Evolutionary conservation across 306 rosid species (phyloP), one percentile per base, ranked within the genome.

Genomic region (Ammopiptanthus mongolicus): DNA sequence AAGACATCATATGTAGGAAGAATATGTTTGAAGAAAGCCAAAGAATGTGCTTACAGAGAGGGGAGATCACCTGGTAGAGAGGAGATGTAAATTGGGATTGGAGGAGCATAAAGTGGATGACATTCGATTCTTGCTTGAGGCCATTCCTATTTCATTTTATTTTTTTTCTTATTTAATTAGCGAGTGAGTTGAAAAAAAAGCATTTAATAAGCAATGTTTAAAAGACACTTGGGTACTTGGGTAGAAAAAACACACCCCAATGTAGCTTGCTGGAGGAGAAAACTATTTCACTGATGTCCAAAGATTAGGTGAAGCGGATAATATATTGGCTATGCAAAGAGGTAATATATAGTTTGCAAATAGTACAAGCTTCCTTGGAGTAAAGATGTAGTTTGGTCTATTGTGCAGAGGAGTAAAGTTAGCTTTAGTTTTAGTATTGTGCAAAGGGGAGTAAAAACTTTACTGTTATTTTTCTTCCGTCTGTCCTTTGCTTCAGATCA

Each of bases 1-100:
- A 92, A 85, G 97, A 95, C 73, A 86, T 87, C 61, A 74, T 95
- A 47, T 83, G 86, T 8, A 78, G 91, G 78, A 95, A 95, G 84
- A 95, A 85, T 77, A 33, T n/a, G n/a, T n/a, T n/a, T n/a, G n/a
- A n/a, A n/a, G n/a, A n/a, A n/a, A n/a, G n/a, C n/a, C n/a, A n/a
- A n/a, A n/a, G n/a, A n/a, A n/a, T n/a, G n/a, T n/a, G n/a, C n/a
- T n/a, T n/a, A n/a, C n/a, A n/a, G n/a, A n/a, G n/a, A n/a, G n/a
- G n/a, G n/a, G n/a, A n/a, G n/a, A n/a, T n/a, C n/a, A n/a, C n/a
- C n/a, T n/a, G n/a, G n/a, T n/a, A n/a, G n/a, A n/a, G n/a, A n/a
- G n/a, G n/a, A n/a, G n/a, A n/a, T n/a, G n/a, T n/a, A n/a, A n/a
- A n/a, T n/a, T n/a, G n/a, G n/a, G n/a, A n/a, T n/a, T n/a, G n/a